These are phyloP conservation scores for Penicillium psychrosexuale DNA, from an alignment of 2,329 filamentous ascomycete genomes.

Conservation along the genomic window DNA sequence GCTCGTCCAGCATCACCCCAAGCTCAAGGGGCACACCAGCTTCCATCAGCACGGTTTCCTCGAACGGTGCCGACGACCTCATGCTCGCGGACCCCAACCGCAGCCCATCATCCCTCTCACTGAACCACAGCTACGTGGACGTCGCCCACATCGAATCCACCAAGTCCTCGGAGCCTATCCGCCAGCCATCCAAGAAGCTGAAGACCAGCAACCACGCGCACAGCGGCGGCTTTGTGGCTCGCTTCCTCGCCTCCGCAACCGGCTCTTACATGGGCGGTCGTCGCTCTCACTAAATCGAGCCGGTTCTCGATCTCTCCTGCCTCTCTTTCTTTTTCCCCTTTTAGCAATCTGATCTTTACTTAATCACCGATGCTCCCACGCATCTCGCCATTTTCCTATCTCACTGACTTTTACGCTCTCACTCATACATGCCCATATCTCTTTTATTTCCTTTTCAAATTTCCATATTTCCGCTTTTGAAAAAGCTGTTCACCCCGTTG, in stretches of 20 bases:
- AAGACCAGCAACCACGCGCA: slow-evolving; percentile 32
- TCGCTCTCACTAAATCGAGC: slow-evolving; percentile 31
- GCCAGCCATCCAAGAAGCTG: slow-evolving; percentile 43
- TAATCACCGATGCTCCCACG: slow-evolving; percentile 6
- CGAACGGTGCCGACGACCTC: slow-evolving; percentile 34
- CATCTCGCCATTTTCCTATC: not conserved
- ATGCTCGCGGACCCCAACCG: slow-evolving; percentile 32
- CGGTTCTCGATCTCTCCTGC: slow-evolving; percentile 13
- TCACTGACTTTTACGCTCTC: not conserved
- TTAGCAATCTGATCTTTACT: not conserved
- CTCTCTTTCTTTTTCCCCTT: not conserved
- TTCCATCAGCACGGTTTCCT: slow-evolving; percentile 41
- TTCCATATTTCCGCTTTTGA: slow-evolving; percentile 13
- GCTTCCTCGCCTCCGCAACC: slow-evolving; percentile 44
- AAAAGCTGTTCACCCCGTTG: slow-evolving; percentile 16
- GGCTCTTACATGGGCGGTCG: slow-evolving; percentile 42
- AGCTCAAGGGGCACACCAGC: slow-evolving; percentile 45
- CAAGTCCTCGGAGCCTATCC: slow-evolving; percentile 24
- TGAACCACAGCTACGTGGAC: slow-evolving; percentile 37
- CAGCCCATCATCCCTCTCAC: slow-evolving; percentile 31
- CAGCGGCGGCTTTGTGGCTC: slow-evolving; percentile 41
- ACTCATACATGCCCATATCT: not conserved
- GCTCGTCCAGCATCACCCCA: slow-evolving; percentile 44
- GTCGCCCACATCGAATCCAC: slow-evolving; percentile 34
- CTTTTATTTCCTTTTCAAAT: slow-evolving; percentile 5